These are phyloP conservation scores for Linnemannia exigua DNA, from an alignment of 192 early-diverging fungal genomes.

Conservation along the genomic window DNA sequence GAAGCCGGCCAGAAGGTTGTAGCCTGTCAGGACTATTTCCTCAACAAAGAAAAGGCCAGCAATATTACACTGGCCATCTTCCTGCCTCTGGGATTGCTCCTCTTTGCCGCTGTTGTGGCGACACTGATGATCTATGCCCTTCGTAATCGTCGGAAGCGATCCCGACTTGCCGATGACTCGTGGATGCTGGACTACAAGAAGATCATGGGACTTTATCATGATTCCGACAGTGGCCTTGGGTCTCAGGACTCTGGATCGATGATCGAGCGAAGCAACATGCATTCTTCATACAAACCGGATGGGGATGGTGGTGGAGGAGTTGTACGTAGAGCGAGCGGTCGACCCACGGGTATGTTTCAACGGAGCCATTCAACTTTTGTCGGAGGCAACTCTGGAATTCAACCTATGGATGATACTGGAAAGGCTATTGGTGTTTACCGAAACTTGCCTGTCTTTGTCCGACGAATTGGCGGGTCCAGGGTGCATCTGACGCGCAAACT, in stretches of 20 bases:
- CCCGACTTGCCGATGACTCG: slow-evolving; percentile 43
- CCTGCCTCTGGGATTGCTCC: slow-evolving; percentile 27
- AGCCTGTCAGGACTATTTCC: slow-evolving; percentile 32
- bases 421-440: slow-evolving; percentile 52
- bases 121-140: not conserved
- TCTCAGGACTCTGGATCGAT: slow-evolving; percentile 39
- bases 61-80: slow-evolving; percentile 30
- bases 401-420: slow-evolving; percentile 47
- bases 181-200: slow-evolving; percentile 54
- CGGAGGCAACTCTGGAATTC: slow-evolving; percentile 35
- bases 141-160: slow-evolving; percentile 30
- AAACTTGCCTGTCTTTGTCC: slow-evolving; percentile 54
- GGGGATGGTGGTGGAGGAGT: not conserved
- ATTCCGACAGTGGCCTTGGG: slow-evolving; percentile 33
- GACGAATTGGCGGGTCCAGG: slow-evolving; percentile 42
- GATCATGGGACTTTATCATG: slow-evolving; percentile 48
- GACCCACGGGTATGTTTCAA: slow-evolving; percentile 39
- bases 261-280: slow-evolving; percentile 1
- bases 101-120: not conserved
- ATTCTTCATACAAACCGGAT: not conserved
- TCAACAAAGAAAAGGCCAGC: slow-evolving; percentile 9
- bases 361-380: slow-evolving; percentile 50
- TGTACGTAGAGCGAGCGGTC: not conserved
- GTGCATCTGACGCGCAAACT: slow-evolving; percentile 40
- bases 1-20: slow-evolving; percentile 2